phyloP scores from a whole-genome alignment of 257 asterid species.

The Solanum neorickii region DNA sequence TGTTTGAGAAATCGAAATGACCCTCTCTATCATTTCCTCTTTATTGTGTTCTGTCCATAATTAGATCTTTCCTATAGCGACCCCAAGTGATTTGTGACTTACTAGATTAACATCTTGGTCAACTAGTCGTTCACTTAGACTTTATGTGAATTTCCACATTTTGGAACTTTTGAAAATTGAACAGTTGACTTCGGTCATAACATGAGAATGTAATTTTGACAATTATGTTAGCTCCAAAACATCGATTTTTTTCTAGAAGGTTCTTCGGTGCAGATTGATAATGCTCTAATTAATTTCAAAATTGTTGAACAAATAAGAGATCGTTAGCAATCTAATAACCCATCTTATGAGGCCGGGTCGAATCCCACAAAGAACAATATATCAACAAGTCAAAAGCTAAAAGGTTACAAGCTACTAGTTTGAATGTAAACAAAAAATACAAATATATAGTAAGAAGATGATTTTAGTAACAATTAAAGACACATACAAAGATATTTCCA shows the following conservation, averaged over 20 bases:
- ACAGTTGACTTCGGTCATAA: not conserved
- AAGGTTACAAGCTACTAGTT: not conserved
- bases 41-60: not conserved
- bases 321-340: not conserved
- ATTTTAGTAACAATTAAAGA: not conserved
- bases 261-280: not conserved
- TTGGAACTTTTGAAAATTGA: not conserved
- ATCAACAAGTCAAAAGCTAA: not conserved
- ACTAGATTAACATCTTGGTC: not conserved
- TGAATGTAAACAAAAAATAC: too few species aligned
- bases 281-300: not conserved
- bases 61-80: not conserved
- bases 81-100: not conserved
- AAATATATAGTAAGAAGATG: not conserved
- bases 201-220: not conserved
- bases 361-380: not conserved
- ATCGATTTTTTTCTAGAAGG: not conserved
- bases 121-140: too few species aligned
- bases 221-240: too few species aligned
- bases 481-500: not conserved
- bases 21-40: not conserved
- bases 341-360: not conserved
- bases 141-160: not conserved
- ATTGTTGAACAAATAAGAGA: not conserved
- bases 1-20: not conserved